Conservation (phyloP, 495 filamentous ascomycete species). For the Hyaloscypha finlandica region DNA sequence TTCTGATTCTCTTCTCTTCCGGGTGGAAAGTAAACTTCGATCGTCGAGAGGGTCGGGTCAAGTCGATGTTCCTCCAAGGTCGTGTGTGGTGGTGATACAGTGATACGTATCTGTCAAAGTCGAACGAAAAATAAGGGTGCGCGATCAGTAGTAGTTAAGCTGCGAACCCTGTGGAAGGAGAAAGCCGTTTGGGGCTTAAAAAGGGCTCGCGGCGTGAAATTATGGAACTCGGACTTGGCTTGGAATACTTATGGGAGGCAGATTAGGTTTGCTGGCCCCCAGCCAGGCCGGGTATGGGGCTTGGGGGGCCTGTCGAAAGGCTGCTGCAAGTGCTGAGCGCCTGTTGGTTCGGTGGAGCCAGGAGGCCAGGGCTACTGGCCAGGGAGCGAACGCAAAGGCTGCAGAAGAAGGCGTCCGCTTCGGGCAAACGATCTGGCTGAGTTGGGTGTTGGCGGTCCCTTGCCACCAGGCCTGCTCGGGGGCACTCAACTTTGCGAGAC, state of each 20-base stretch:
- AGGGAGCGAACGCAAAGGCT: too few relatives aligned
- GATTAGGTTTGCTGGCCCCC: constrained; percentile 3
- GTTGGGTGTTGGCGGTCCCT: background rate
- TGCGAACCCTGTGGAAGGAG: background rate
- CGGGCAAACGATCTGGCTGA: background rate
- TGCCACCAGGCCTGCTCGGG: background rate
- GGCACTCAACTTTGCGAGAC: background rate
- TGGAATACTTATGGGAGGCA: background rate
- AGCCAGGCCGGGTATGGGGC: background rate
- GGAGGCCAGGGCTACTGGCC: too few relatives aligned
- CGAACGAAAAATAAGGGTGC: background rate
- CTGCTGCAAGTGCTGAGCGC: too few relatives aligned
- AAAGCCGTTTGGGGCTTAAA: background rate
- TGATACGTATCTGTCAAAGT: background rate
- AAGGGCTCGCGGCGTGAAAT: background rate
- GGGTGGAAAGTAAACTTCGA: background rate
- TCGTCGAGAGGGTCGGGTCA: background rate
- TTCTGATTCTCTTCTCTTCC: background rate
- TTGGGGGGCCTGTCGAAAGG: background rate
- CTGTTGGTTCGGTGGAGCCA: too few relatives aligned
- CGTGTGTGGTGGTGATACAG: background rate
- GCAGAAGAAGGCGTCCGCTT: background rate
- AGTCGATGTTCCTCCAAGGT: background rate
- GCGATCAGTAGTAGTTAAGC: background rate
- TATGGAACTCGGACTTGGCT: background rate